Conservation (phyloP, 257 asterid species). For the Asclepias syriaca region DNA sequence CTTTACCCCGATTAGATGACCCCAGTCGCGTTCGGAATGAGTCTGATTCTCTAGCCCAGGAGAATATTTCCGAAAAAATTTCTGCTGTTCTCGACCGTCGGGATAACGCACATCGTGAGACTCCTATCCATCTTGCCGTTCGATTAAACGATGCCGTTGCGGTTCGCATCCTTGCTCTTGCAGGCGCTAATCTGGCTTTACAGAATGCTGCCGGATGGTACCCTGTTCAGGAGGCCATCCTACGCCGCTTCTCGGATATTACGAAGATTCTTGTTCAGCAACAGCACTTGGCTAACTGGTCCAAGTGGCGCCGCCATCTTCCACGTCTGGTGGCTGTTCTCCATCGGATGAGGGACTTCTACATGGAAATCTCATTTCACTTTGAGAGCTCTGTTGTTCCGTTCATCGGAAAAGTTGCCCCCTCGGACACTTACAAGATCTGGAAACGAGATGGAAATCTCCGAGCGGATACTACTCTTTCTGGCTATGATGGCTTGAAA, state of each 20-base stretch:
- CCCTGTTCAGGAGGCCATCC: slow-evolving; percentile 81
- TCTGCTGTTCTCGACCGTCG: slow-evolving; percentile 76
- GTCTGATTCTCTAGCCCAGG: slow-evolving; percentile 60
- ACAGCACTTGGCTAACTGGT: slow-evolving; percentile 82
- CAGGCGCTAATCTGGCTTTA: slow-evolving; percentile 83
- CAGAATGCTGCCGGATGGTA: slow-evolving; percentile 96
- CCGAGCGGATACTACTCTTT: slow-evolving; percentile 86
- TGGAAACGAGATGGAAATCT: slow-evolving; percentile 95
- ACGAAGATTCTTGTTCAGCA: slow-evolving; percentile 62
- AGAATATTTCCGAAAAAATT: slow-evolving; percentile 55
- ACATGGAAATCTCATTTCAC: slow-evolving; percentile 91
- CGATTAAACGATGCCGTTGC: slow-evolving; percentile 70
- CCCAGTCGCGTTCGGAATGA: slow-evolving; percentile 50
- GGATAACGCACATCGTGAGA: slow-evolving; percentile 63
- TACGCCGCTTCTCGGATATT: slow-evolving; percentile 70
- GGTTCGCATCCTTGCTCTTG: slow-evolving; percentile 50
- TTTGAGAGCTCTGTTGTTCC: slow-evolving; percentile 96
- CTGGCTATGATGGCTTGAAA: slow-evolving; percentile 92
- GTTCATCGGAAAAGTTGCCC: slow-evolving; percentile 84
- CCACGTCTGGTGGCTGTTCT: slow-evolving; percentile 80
- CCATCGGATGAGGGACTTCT: slow-evolving; percentile 88
- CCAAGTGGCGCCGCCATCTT: slow-evolving; percentile 89
- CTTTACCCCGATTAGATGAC: slow-evolving; percentile 52
- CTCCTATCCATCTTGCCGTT: slow-evolving; percentile 91
- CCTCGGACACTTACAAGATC: slow-evolving; percentile 89